phyloP scores from a whole-genome alignment of 2,329 filamentous ascomycete species.

The Cladosporium sphaerospermum region DNA sequence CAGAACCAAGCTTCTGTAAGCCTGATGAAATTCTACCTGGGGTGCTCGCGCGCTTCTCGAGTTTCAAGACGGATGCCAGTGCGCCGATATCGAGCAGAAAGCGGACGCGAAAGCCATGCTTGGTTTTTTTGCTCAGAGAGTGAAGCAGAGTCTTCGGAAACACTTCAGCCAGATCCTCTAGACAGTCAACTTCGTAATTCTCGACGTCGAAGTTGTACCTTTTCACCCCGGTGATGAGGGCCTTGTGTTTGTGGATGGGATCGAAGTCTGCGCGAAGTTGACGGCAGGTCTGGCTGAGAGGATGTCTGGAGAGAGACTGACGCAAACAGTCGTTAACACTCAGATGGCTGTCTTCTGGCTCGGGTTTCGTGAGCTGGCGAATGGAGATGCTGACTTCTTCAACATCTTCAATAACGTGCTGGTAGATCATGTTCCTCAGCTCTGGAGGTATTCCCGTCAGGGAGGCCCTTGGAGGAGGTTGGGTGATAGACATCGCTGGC shows the following conservation, averaged over 20 bases:
- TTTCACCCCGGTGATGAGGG: background rate
- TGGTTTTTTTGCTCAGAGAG: too few relatives aligned
- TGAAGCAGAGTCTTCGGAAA: background rate
- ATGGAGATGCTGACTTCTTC: background rate
- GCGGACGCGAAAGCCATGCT: background rate
- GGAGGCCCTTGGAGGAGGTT: background rate
- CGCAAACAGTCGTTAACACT: background rate
- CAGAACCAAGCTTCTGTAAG: too few relatives aligned
- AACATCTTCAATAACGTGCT: slow-evolving; percentile 8
- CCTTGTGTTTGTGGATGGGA: background rate
- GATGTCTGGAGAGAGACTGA: background rate
- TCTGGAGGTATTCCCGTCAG: slow-evolving; percentile 9
- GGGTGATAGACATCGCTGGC: background rate
- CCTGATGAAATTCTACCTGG: too few relatives aligned
- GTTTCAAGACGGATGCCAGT: background rate
- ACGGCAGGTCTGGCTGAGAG: background rate
- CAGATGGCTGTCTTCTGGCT: background rate
- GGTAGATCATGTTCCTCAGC: slow-evolving; percentile 15
- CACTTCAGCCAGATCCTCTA: background rate
- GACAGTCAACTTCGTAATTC: background rate
- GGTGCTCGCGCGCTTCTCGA: too few relatives aligned
- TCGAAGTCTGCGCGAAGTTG: background rate
- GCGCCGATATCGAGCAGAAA: background rate
- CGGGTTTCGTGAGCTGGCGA: background rate
- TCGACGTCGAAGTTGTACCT: background rate